phyloP scores from a whole-genome alignment of 2,329 filamentous ascomycete species.

The Ophiognomonia clavigignenti-juglandacearum region DNA sequence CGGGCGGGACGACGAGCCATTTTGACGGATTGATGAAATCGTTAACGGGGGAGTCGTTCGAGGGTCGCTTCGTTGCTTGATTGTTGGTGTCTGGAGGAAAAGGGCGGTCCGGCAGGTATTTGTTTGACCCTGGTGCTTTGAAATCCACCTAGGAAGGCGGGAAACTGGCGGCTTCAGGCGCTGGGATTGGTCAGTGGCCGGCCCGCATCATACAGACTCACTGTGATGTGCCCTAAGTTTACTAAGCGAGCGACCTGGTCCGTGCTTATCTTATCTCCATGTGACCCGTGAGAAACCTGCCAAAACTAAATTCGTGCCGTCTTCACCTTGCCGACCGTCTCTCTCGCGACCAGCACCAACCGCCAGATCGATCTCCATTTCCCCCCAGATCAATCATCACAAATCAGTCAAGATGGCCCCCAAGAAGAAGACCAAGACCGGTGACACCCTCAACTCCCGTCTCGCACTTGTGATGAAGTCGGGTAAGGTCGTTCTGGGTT shows the following conservation, averaged over 20 bases:
- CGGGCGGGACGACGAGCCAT: slow-evolving; percentile 99
- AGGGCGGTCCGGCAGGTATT: slow-evolving; percentile 18
- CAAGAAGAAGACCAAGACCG: slow-evolving; percentile 80
- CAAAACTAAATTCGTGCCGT: too few relatives aligned
- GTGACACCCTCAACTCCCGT: slow-evolving; percentile 63
- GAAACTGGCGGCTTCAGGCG: too few relatives aligned
- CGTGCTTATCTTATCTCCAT: too few relatives aligned
- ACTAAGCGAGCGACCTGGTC: too few relatives aligned
- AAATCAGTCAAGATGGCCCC: slow-evolving; percentile 57
- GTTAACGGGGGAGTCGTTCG: slow-evolving; percentile 41
- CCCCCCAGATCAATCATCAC: slow-evolving; percentile 16
- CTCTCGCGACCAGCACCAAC: slow-evolving; percentile 16
- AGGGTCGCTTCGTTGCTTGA: slow-evolving; percentile 32
- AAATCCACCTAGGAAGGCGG: slow-evolving; percentile 37
- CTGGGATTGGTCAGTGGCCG: too few relatives aligned
- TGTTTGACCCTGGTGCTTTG: slow-evolving; percentile 42
- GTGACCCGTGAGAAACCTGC: too few relatives aligned
- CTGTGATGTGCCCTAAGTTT: too few relatives aligned
- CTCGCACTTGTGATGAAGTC: slow-evolving; percentile 60
- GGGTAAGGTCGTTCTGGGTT: slow-evolving; percentile 80
- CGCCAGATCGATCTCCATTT: neutral
- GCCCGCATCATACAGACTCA: too few relatives aligned
- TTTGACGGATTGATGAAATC: slow-evolving; percentile 61
- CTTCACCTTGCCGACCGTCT: too few relatives aligned
- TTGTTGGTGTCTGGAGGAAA: slow-evolving; percentile 23